Evolutionary conservation across 805 yeast species (phyloP), one percentile per base, ranked within the genome.

Genomic region (Suhomyces vadensis): DNA sequence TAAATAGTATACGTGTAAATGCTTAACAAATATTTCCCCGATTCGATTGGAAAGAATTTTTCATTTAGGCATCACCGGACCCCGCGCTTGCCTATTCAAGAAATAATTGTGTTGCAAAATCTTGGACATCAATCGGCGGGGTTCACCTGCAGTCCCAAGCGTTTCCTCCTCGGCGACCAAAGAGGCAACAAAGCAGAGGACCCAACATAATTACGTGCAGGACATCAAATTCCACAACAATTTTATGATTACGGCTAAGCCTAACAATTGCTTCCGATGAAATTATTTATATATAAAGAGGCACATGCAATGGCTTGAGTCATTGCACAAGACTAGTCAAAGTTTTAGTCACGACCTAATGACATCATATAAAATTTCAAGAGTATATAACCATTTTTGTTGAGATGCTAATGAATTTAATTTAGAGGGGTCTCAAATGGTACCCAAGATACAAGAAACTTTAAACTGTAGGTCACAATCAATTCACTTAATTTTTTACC

Each of bases 141-240:
- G 33, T 33, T n/a, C 11, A 20, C 36, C 36, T 33, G 36, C 36
- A 33, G 36, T 20, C 20, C 10, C n/a, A 33, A 19, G 20, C 23
- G 16, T 31, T 10, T 6, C 13, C 17, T 11, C 35, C 35, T 31
- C 11, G 17, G 11, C 16, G 13, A 33, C 16, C 23, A 17, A 17
- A 33, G 14, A 9, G 24, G 9, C 23, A 17, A 17, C 16, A 11
- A 9, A 14, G 9, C 33, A 29, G 33, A 29, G 20, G 22, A 25
- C 40, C 41, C 41, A 38, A 38, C 41, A 38, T 25, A 38, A 38
- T 38, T 38, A 21, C 27, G 6, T 38, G 31, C 41, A 38, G 41
- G 41, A 23, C 9, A 17, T n/a, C 23, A 21, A 20, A 17, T 16
- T 10, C 16, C 31, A 38, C 41, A 38, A 38, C 33, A 38, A 19